These are phyloP conservation scores for Aspergillus neotritici DNA, from an alignment of 2,329 filamentous ascomycete species.

Conservation along the genomic window DNA sequence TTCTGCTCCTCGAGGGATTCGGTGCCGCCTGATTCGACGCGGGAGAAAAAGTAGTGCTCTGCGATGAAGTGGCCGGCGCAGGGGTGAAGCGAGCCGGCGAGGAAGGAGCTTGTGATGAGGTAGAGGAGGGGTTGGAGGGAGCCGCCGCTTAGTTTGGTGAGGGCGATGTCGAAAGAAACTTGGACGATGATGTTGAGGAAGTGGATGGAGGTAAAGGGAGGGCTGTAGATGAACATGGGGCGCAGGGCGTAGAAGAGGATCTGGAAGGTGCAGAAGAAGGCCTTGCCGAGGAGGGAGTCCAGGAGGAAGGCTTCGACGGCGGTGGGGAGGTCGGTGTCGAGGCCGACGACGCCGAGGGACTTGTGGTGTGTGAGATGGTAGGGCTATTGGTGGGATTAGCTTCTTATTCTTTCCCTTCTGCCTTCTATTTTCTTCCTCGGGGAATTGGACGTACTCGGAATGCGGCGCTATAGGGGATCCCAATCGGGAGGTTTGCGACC, in stretches of 20 bases:
- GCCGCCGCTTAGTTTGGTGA: constrained; percentile 57
- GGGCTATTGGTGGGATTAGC: constrained; percentile 48
- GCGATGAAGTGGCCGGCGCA: constrained; percentile 97
- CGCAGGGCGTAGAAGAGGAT: constrained; percentile 97
- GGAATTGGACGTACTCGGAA: constrained; percentile 62
- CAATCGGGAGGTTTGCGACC: constrained; percentile 92
- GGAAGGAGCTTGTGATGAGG: constrained; percentile 81
- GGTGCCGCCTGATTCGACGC: constrained; percentile 32
- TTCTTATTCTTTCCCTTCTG: not conserved
- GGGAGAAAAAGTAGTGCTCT: constrained; percentile 76
- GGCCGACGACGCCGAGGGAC: constrained; percentile 89
- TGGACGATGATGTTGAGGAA: constrained; percentile 74
- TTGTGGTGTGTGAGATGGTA: constrained; percentile 99
- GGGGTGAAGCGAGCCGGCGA: constrained; percentile 88
- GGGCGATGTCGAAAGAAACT: constrained; percentile 65
- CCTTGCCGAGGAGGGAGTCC: constrained; percentile 87
- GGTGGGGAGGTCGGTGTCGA: constrained; percentile 94
- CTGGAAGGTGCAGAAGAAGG: constrained; percentile 99
- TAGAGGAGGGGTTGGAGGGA: constrained; percentile 65
- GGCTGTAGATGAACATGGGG: constrained; percentile 86
- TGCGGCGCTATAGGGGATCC: constrained; percentile 89
- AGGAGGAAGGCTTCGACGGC: constrained; percentile 86
- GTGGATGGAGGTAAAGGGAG: constrained; percentile 82
- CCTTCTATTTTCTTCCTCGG: not conserved
- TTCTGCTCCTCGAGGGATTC: constrained; percentile 50